Evolutionary conservation across 768 basidiomycete genomes (phyloP).

Genomic region (Rhodocollybia butyracea): DNA sequence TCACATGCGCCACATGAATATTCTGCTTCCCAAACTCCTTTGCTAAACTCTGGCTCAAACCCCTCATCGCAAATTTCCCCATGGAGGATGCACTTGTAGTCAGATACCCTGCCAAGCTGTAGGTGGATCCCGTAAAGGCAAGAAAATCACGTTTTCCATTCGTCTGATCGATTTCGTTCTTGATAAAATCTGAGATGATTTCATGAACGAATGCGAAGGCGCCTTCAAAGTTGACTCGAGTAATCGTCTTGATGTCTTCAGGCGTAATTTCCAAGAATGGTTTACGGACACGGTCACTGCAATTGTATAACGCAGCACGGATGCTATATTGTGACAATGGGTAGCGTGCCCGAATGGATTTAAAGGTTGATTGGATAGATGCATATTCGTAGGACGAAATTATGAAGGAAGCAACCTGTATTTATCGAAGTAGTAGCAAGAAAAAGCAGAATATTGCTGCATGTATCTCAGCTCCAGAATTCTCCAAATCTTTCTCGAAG

Average conservation of each 20-base stretch:
- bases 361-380: slow-evolving; percentile 50
- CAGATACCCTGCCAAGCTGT: slow-evolving; percentile 60
- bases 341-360: slow-evolving; percentile 38
- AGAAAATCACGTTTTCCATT: slow-evolving; percentile 60
- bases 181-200: slow-evolving; percentile 56
- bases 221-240: slow-evolving; percentile 52
- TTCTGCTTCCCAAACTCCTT: slow-evolving; percentile 75
- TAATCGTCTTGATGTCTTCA: slow-evolving; percentile 47
- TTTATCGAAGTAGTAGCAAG: background rate
- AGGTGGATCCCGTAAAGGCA: slow-evolving; percentile 74
- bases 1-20: slow-evolving; percentile 41
- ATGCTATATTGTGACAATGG: slow-evolving; percentile 45
- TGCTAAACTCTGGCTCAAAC: slow-evolving; percentile 65
- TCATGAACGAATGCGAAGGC: slow-evolving; percentile 65
- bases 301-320: slow-evolving; percentile 65
- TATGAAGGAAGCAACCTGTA: slow-evolving; percentile 56
- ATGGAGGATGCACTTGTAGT: slow-evolving; percentile 62
- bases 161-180: slow-evolving; percentile 45
- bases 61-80: slow-evolving; percentile 60
- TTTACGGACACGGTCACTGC: slow-evolving; percentile 56
- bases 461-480: slow-evolving; percentile 53
- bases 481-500: slow-evolving; percentile 52
- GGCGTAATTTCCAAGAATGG: slow-evolving; percentile 63
- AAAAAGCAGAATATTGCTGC: background rate
- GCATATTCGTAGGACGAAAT: slow-evolving; percentile 46